phyloP scores from a whole-genome alignment of 257 asterid genomes.

The Asclepias syriaca region DNA sequence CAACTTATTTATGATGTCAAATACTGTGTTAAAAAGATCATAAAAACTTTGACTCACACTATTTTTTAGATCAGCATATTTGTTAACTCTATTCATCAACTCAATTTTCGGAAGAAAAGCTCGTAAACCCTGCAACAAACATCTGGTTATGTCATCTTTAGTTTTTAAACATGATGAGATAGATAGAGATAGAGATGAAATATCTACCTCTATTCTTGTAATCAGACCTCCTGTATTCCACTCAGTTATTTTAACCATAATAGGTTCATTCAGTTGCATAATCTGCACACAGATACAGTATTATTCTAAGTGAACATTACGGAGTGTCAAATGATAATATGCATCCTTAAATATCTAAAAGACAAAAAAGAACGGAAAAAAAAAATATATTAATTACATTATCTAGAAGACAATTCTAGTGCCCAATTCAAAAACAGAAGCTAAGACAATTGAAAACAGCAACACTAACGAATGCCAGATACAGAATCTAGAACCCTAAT shows the following conservation, averaged over 20 bases:
- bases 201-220: constrained; percentile 80
- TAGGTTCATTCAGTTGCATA: constrained; percentile 78
- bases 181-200: constrained; percentile 14
- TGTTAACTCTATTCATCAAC: constrained; percentile 71
- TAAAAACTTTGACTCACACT: constrained; percentile 38
- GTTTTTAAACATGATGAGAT: neutral
- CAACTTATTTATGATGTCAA: neutral
- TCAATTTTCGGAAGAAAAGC: constrained; percentile 94
- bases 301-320: constrained; percentile 9
- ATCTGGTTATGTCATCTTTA: neutral
- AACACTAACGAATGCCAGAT: neutral
- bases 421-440: constrained; percentile 4
- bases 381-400: neutral
- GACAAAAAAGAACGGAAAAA: neutral
- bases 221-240: constrained; percentile 98
- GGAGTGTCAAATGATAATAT: neutral
- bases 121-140: constrained; percentile 75
- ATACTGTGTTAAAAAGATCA: neutral
- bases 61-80: constrained; percentile 74
- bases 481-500: neutral
- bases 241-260: constrained; percentile 70
- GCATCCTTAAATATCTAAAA: neutral
- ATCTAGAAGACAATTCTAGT: neutral
- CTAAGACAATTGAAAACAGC: neutral
- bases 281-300: constrained; percentile 40